Percentiles rank a stretch among this genome's conserved stretches.
phyloP scores from a whole-genome alignment of 78 protist genomes.

The Speleostelium caveatum region DNA sequence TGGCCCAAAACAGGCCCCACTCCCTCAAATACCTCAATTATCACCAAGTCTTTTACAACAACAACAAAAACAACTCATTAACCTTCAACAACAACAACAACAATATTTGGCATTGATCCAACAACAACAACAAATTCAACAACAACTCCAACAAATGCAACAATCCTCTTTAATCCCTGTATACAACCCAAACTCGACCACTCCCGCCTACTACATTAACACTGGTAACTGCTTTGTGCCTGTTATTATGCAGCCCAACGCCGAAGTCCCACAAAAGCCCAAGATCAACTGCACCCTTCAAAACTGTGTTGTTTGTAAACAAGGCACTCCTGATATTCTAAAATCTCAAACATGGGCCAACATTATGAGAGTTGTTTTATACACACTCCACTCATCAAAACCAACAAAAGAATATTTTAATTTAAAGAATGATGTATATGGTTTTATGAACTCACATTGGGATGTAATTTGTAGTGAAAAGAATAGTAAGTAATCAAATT shows the following conservation, averaged over 20 bases:
- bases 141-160: neutral
- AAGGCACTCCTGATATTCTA: slow-evolving; percentile 14
- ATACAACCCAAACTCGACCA: neutral
- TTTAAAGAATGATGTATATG: slow-evolving; percentile 39
- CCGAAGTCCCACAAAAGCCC: too few species aligned
- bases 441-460: slow-evolving; percentile 41
- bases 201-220: neutral
- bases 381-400: neutral
- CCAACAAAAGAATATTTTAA: slow-evolving; percentile 15
- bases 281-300: too few species aligned
- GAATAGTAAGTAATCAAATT: slow-evolving; percentile 5
- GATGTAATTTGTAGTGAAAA: slow-evolving; percentile 17
- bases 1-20: too few species aligned
- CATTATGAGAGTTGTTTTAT: slow-evolving; percentile 60
- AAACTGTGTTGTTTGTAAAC: slow-evolving; percentile 14
- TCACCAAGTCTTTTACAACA: too few species aligned
- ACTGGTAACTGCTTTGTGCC: too few species aligned
- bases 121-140: neutral
- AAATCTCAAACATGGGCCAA: slow-evolving; percentile 38
- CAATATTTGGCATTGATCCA: neutral
- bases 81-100: neutral
- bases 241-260: too few species aligned
- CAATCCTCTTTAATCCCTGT: neutral
- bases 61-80: neutral
- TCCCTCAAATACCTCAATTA: too few species aligned